phyloP scores from a whole-genome alignment of 495 filamentous ascomycete species.

The Stereocaulon alpinum region DNA sequence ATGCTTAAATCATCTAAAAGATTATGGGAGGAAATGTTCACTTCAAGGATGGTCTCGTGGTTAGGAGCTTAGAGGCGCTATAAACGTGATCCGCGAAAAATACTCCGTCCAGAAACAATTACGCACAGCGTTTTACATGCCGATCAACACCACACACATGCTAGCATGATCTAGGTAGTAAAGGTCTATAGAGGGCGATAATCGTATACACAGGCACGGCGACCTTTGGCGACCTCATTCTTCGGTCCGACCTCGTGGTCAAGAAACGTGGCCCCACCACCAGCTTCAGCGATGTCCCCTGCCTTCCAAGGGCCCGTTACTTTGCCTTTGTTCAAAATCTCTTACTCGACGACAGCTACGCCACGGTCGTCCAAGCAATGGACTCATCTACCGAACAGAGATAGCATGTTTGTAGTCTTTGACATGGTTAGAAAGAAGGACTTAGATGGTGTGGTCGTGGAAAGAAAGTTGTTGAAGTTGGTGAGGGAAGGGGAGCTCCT shows the following conservation, averaged over 20 bases:
- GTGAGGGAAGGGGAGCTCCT: slow-evolving; percentile 16
- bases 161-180: neutral
- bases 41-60: neutral
- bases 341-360: slow-evolving; percentile 16
- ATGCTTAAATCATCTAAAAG: neutral
- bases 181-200: neutral
- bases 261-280: slow-evolving; percentile 10
- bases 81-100: neutral
- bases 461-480: slow-evolving; percentile 17
- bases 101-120: neutral
- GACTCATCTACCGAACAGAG: slow-evolving; percentile 15
- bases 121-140: neutral
- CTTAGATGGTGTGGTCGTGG: slow-evolving; percentile 3
- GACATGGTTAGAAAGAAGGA: slow-evolving; percentile 14
- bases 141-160: neutral
- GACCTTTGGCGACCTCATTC: neutral
- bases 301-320: slow-evolving; percentile 11
- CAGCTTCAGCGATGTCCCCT: neutral
- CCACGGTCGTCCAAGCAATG: slow-evolving; percentile 13
- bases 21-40: neutral
- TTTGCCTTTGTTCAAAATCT: slow-evolving; percentile 19
- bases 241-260: neutral
- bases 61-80: neutral
- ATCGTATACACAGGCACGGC: neutral
- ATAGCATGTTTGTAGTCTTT: slow-evolving; percentile 21